Conservation (phyloP, 805 yeast species). For the Ogataea dorogensis region DNA sequence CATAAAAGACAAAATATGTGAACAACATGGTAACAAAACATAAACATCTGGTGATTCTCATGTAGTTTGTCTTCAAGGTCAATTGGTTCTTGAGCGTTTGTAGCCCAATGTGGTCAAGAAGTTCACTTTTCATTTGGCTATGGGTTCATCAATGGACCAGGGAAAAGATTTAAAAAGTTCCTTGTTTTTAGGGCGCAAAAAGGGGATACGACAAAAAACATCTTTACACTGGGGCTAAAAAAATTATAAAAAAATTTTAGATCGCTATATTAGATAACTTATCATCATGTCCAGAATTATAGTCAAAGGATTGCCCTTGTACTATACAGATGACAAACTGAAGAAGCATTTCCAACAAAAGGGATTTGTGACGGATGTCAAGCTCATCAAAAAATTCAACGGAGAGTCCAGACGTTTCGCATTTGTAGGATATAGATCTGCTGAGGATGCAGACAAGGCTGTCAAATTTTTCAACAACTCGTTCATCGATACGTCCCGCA, state of each 20-base stretch:
- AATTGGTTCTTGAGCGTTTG: constrained; percentile 15
- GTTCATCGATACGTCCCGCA: constrained; percentile 77
- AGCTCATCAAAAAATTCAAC: constrained; percentile 70
- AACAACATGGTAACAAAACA: constrained; percentile 23
- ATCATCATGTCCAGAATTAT: constrained; percentile 74
- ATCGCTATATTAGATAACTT: too few species aligned
- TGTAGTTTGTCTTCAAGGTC: constrained; percentile 9
- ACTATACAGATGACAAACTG: constrained; percentile 71
- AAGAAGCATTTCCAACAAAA: constrained; percentile 56
- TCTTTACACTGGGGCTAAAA: constrained; percentile 5
- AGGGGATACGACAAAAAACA: constrained; percentile 10
- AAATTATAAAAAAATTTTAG: constrained; percentile 1
- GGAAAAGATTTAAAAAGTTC: constrained; percentile 1
- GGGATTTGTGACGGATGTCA: constrained; percentile 81
- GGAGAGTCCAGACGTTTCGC: constrained; percentile 94
- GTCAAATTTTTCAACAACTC: constrained; percentile 72
- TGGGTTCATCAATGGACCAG: constrained; percentile 2
- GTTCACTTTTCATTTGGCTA: constrained; percentile 22
- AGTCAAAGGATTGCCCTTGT: constrained; percentile 84
- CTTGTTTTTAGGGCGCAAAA: constrained; percentile 11
- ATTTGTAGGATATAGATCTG: constrained; percentile 80
- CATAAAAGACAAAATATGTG: constrained; percentile 19
- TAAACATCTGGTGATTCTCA: constrained; percentile 20
- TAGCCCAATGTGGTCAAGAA: constrained; percentile 24
- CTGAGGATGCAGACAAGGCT: constrained; percentile 73